Conservation (phyloP, 768 basidiomycete species). For the Strobilomyces dryophilus region DNA sequence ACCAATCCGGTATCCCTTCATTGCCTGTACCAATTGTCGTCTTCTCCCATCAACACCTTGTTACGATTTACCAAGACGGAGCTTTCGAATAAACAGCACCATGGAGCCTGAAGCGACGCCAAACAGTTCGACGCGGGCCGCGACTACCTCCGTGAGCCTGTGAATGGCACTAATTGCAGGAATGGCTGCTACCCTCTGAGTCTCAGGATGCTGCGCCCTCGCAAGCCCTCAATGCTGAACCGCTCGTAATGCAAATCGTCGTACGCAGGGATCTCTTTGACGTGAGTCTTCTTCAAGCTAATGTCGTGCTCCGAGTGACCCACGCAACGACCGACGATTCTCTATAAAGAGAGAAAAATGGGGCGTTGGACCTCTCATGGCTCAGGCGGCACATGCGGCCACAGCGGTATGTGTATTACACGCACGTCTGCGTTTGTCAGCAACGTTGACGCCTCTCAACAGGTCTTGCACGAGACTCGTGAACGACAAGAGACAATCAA, state of each 20-base stretch:
- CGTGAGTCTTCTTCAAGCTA: conserved; percentile 23
- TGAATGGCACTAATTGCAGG: background rate
- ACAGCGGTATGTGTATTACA: conserved; percentile 29
- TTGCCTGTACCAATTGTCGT: background rate
- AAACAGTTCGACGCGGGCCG: background rate
- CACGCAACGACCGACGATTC: background rate
- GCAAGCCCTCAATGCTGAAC: conserved; percentile 5
- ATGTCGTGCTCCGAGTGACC: background rate
- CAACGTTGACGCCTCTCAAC: background rate
- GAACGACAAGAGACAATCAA: conserved; percentile 35
- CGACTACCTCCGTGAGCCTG: background rate
- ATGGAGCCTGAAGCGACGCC: conserved; percentile 2
- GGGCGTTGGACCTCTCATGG: conserved; percentile 43
- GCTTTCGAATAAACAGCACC: background rate
- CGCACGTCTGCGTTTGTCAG: background rate
- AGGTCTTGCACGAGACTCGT: conserved; percentile 40
- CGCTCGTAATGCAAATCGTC: conserved; percentile 42
- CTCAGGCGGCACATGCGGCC: conserved; percentile 41
- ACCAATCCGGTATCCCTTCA: no score
- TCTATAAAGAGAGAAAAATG: conserved; percentile 35
- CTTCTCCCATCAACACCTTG: no score
- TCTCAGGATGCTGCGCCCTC: background rate
- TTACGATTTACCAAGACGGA: no score
- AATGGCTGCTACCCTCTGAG: background rate
- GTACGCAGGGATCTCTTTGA: conserved; percentile 40